A percentile compares a stretch with the other conserved stretches of the same genome.
Conservation (phyloP, 192 early-diverging fungal genomes). For the Rhizophlyctis rosea region DNA sequence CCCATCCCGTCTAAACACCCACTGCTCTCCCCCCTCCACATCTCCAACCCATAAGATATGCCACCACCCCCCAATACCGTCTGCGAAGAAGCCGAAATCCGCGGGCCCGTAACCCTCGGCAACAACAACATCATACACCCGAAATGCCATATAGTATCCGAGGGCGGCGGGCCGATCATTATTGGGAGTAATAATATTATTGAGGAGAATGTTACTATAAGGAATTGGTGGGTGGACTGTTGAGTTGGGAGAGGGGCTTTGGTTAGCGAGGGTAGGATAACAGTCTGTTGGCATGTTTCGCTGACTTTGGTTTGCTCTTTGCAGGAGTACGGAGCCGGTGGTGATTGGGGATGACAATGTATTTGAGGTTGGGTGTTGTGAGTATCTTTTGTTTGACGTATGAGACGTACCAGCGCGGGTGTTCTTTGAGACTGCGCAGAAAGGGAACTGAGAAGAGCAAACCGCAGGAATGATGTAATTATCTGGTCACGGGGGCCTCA, state of each 20-base stretch:
- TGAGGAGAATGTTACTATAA: constrained; percentile 69
- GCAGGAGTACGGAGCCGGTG: constrained; percentile 33
- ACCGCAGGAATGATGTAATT: too few species aligned
- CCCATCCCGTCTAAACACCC: too few species aligned
- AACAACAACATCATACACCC: constrained; percentile 61
- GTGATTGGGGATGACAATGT: constrained; percentile 71
- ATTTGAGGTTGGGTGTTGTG: constrained; percentile 72
- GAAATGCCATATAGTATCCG: constrained; percentile 64
- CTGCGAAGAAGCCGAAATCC: constrained; percentile 39
- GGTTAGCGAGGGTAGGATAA: too few species aligned
- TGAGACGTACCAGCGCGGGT: too few species aligned
- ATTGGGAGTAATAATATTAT: constrained; percentile 73
- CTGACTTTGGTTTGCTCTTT: not conserved
- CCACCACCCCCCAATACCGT: constrained; percentile 1
- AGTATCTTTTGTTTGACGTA: too few species aligned
- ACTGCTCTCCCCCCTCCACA: not conserved
- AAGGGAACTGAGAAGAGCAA: too few species aligned
- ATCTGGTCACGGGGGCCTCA: too few species aligned
- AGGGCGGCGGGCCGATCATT: constrained; percentile 58
- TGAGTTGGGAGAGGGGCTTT: not conserved
- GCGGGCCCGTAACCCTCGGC: constrained; percentile 29
- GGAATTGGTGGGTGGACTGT: constrained; percentile 53
- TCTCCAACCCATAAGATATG: not conserved
- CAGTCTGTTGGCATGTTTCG: too few species aligned
- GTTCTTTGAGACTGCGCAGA: too few species aligned